A percentile compares a stretch with the other conserved stretches of the same genome.
Conservation (phyloP, 2,329 filamentous ascomycete genomes). For the Botryotinia convoluta region DNA sequence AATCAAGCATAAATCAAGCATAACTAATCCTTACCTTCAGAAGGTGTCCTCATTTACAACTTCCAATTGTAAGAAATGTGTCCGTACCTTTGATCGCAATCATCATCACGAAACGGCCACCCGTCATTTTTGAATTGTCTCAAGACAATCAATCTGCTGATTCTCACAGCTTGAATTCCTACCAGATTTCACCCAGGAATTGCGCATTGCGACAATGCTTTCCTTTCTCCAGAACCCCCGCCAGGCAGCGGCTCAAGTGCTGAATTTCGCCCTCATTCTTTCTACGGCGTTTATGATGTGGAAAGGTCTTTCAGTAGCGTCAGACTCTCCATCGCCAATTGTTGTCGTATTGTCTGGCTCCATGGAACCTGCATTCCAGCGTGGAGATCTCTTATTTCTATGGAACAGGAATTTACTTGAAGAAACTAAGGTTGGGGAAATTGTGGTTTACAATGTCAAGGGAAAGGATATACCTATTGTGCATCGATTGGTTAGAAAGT, state of each 20-base stretch:
- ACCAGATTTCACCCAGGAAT: background rate
- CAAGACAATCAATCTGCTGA: background rate
- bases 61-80: background rate
- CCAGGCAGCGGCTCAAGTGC: constrained; percentile 62
- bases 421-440: constrained; percentile 66
- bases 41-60: constrained; percentile 8
- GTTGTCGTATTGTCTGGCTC: constrained; percentile 59
- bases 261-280: constrained; percentile 72
- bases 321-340: constrained; percentile 58
- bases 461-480: constrained; percentile 97
- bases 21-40: background rate
- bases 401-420: constrained; percentile 54
- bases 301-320: constrained; percentile 67
- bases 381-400: constrained; percentile 56
- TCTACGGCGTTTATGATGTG: constrained; percentile 72
- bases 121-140: background rate
- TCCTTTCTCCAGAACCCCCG: constrained; percentile 59
- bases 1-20: background rate
- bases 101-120: background rate
- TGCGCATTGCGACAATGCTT: constrained; percentile 45
- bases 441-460: constrained; percentile 73
- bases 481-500: constrained; percentile 80
- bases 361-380: constrained; percentile 62
- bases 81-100: constrained; percentile 7
- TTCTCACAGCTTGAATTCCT: background rate